Conservation (phyloP, 2,329 filamentous ascomycete species). For the Fusarium illudens region DNA sequence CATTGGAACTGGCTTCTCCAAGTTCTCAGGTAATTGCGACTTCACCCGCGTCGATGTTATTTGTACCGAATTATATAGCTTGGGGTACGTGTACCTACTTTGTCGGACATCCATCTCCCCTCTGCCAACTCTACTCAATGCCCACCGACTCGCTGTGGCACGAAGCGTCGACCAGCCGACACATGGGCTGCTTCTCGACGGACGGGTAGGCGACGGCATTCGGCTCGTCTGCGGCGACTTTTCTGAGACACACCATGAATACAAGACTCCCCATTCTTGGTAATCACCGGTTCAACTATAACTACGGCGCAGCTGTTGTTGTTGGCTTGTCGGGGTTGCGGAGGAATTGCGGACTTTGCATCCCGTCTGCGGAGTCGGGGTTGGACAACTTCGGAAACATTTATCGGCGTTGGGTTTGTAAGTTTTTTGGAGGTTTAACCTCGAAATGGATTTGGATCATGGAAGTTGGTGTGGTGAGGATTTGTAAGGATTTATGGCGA, state of each 20-base stretch:
- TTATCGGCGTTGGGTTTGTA: not conserved
- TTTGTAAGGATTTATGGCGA: not conserved
- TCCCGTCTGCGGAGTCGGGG: not conserved
- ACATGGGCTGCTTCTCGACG: no score
- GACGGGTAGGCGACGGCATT: no score
- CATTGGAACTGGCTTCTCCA: no score
- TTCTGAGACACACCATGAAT: not conserved
- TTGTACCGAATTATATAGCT: no score
- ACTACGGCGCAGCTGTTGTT: not conserved
- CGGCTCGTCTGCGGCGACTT: conserved; percentile 3
- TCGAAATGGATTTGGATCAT: not conserved
- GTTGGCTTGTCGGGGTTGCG: not conserved
- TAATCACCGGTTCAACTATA: not conserved
- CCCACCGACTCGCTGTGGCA: no score
- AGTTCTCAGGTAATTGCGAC: no score
- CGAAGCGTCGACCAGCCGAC: no score
- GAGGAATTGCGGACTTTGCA: not conserved
- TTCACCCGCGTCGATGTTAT: no score
- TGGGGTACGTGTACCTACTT: no score
- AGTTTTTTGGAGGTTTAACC: not conserved
- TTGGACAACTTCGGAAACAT: not conserved
- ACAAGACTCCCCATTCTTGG: not conserved
- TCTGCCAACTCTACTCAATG: no score
- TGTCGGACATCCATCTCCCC: no score
- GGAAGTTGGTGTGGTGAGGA: not conserved